These are phyloP conservation scores for Stagonosporopsis rhizophila DNA, from an alignment of 2,329 filamentous ascomycete genomes.

Conservation along the genomic window DNA sequence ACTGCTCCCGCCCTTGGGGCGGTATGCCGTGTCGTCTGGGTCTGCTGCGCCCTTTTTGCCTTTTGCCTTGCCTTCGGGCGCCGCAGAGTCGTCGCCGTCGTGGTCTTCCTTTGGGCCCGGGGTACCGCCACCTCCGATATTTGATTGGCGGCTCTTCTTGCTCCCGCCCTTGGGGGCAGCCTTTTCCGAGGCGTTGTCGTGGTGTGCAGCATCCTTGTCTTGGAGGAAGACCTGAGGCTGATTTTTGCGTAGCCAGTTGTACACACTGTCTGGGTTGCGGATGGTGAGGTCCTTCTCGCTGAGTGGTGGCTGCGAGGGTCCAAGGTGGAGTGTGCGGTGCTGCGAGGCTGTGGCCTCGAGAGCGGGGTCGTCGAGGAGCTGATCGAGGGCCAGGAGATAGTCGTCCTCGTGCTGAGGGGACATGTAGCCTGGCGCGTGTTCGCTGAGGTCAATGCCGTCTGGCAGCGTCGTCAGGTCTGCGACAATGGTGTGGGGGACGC, in stretches of 20 bases:
- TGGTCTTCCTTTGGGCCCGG: conserved; percentile 46
- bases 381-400: conserved; percentile 72
- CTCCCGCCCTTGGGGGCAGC: conserved; percentile 37
- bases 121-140: conserved; percentile 35
- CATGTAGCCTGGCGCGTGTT: conserved; percentile 70
- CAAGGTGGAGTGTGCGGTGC: conserved; percentile 48
- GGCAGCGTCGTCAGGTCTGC: conserved; percentile 41
- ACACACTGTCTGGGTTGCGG: conserved; percentile 87
- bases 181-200: conserved; percentile 49
- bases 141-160: conserved; percentile 44
- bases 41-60: conserved; percentile 43
- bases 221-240: conserved; percentile 85
- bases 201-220: conserved; percentile 61
- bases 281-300: conserved; percentile 62
- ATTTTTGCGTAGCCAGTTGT: conserved; percentile 91
- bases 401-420: conserved; percentile 75
- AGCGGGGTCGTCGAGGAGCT: conserved; percentile 57
- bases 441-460: conserved; percentile 57
- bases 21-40: conserved; percentile 55
- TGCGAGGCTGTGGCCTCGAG: conserved; percentile 58
- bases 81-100: conserved; percentile 52
- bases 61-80: conserved; percentile 38
- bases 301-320: conserved; percentile 52
- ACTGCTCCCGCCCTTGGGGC: conserved; percentile 57
- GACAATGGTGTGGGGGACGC: conserved; percentile 50